These are phyloP conservation scores for Mycosphaerella sp. DNA, from an alignment of 2,329 filamentous ascomycete species.

Conservation along the genomic window DNA sequence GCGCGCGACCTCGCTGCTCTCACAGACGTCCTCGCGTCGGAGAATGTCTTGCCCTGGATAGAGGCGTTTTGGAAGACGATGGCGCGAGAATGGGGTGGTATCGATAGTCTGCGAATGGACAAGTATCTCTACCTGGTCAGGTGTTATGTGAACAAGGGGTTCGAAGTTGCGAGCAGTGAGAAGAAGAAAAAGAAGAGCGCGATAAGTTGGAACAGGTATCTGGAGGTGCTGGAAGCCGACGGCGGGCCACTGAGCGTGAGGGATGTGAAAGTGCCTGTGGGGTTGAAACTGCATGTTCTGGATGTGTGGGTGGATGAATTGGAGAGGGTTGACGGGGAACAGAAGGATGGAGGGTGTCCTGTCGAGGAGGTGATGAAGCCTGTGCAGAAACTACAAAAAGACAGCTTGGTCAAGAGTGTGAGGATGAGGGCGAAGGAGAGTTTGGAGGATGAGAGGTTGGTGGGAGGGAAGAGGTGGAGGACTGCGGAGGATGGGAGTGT, in stretches of 20 bases:
- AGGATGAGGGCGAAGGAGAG: constrained; percentile 63
- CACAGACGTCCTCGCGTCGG: constrained; percentile 47
- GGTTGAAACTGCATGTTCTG: constrained; percentile 75
- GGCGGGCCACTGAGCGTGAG: constrained; percentile 39
- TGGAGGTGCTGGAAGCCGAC: constrained; percentile 43
- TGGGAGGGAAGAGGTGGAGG: constrained; percentile 41
- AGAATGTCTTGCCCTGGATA: constrained; percentile 39
- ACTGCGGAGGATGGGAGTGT: constrained; percentile 41
- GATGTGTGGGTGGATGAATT: constrained; percentile 92
- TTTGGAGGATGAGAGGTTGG: constrained; percentile 66
- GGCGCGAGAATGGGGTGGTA: constrained; percentile 45
- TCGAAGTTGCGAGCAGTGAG: constrained; percentile 44
- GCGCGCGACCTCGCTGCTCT: constrained; percentile 70
- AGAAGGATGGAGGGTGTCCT: constrained; percentile 23
- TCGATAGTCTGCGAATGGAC: constrained; percentile 60
- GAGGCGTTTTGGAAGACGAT: constrained; percentile 50
- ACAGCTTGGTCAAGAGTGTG: constrained; percentile 63
- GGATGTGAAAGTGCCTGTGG: constrained; percentile 64
- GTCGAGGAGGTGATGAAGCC: constrained; percentile 49
- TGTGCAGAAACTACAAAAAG: constrained; percentile 50
- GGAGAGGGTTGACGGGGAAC: constrained; percentile 56
- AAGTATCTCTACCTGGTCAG: constrained; percentile 87
- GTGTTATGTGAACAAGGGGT: constrained; percentile 66
- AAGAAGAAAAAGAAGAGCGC: constrained; percentile 29
- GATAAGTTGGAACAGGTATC: constrained; percentile 27